A percentile compares a stretch with the other conserved stretches of the same genome.
Evolutionary conservation across 176 grass and related monocot species (phyloP).

Genomic region (Raddia distichophylla): DNA sequence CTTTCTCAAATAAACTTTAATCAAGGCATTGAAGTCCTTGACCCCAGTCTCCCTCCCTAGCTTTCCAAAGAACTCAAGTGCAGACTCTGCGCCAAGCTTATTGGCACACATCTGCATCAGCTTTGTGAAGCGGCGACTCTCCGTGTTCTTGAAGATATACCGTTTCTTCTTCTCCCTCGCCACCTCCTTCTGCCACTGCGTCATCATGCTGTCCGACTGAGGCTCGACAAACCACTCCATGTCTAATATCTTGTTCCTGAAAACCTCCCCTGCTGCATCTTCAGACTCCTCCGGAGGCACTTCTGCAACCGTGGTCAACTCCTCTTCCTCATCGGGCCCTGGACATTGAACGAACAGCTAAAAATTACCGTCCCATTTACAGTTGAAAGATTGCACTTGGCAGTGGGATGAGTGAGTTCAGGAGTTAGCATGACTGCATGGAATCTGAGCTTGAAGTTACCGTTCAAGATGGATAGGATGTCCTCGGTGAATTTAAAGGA

Average conservation of each 20-base stretch:
- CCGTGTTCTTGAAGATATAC: slow-evolving; percentile 82
- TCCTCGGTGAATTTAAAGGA: slow-evolving; percentile 38
- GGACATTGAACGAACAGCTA: slow-evolving; percentile 20
- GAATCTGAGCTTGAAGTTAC: slow-evolving; percentile 18
- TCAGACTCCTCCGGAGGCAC: neutral
- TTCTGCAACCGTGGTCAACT: neutral
- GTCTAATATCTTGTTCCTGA: slow-evolving; percentile 57
- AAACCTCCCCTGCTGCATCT: slow-evolving; percentile 8
- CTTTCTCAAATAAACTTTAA: slow-evolving; percentile 56
- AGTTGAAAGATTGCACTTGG: slow-evolving; percentile 8
- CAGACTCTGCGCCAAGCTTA: slow-evolving; percentile 60
- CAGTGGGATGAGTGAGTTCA: neutral
- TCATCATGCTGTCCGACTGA: neutral
- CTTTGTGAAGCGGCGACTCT: slow-evolving; percentile 59
- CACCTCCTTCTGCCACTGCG: slow-evolving; percentile 44
- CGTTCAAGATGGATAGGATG: slow-evolving; percentile 47
- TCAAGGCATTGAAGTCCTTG: slow-evolving; percentile 78
- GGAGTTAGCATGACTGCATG: neutral
- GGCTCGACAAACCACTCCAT: slow-evolving; percentile 49
- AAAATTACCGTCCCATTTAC: neutral
- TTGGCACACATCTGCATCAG: slow-evolving; percentile 70
- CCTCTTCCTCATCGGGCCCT: slow-evolving; percentile 39
- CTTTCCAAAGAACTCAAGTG: slow-evolving; percentile 68
- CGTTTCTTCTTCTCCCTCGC: slow-evolving; percentile 71
- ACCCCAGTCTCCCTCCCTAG: slow-evolving; percentile 73